Evolutionary conservation across 768 basidiomycete genomes (phyloP), one percentile per base, ranked within the genome.

Genomic region (Lactarius trivialis): DNA sequence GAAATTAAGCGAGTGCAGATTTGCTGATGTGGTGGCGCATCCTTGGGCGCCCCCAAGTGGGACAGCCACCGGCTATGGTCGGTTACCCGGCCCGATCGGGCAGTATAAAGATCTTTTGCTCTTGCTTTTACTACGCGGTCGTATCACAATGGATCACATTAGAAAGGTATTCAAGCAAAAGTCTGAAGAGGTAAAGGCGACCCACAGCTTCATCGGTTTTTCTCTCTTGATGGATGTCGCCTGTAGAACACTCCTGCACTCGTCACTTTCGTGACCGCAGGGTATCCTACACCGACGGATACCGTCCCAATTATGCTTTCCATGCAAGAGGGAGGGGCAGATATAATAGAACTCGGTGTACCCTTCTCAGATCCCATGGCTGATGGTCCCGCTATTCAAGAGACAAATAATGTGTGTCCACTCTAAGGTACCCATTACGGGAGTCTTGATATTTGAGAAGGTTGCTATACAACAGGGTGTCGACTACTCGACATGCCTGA

Each of bases 281-380:
- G 96, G 15, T 98, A 86, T 75, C 96, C 96, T 30, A 83, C 77
- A 8, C 73, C 75, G 58, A 78, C 85, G 70, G 88, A 89, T 61
- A 98, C 96, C 0, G 91, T 96, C 12, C 85, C 91, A 2, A 81
- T 93, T 61, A 73, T 98, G 78, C 82, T 98, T 37, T 90, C 91
- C 28, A 91, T 99, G 86, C 89, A 98, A 73, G 82, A 83, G 50
- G 96, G 96, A 57, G 96, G 96, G 7, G 84, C 92, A 50, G 94
- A 98, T 73, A 83, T 98, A 63, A 94, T 98, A 64, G 96, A 99
- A 73, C 81, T 99, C 19, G 96, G 96, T 19, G 82, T 98, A 32
- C 93, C 95, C 0, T 98, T 96, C 78, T 95, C 91, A 58, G 96
- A 98, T 76, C 96, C 95, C 21, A 91, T 93, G 68, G 95, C 93